Evolutionary conservation across 2,329 filamentous ascomycete species (phyloP), one percentile per base, ranked within the genome.

Genomic region (Aspergillus aculeatinus): DNA sequence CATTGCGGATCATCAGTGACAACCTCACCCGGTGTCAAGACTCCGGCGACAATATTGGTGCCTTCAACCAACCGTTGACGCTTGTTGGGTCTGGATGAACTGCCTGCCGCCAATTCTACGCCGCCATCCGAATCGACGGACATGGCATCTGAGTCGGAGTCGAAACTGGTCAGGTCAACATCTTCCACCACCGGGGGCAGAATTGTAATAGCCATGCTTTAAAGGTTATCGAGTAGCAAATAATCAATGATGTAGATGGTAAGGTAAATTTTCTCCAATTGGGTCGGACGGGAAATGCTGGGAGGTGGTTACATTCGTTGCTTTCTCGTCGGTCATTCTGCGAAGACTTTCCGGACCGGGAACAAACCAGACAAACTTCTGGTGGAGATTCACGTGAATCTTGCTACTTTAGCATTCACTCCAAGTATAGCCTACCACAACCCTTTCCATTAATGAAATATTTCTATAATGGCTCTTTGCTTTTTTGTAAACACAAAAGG

Each of bases 1-100:
- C 92, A 98, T 81, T 97, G 92, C n/a, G 92, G 85, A 76, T 97
- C 92, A 65, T 88, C 85, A 11, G 94, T 97, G 68, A 98, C 91
- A 62, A 89, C 80, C 73, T 96, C 90, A 70, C 94, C 95, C 0
- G 94, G 94, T 0, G 93, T 96, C 67, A 96, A 89, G 66, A 97
- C 89, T 49, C 78, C 76, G 39, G 74, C 76, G 25, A 71, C 66
- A 23, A 70, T 64, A 31, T 64, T 57, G 16, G 57, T 62, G 25
- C 63, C 64, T 67, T 68, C 63, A 61, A 70, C 60, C 57, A 75
- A 62, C 53, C 74, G 70, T 53, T 73, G 59, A 31, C 76, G 74
- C 67, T 80, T 81, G 57, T 71, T 68, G 29, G 76, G 69, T 55
- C 75, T 75, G 51, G 72, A 68, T 53, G 62, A 55, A 63, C 65